Evolutionary conservation across 805 yeast genomes (phyloP).

Genomic region (Saccharomycopsis synnaedendra): DNA sequence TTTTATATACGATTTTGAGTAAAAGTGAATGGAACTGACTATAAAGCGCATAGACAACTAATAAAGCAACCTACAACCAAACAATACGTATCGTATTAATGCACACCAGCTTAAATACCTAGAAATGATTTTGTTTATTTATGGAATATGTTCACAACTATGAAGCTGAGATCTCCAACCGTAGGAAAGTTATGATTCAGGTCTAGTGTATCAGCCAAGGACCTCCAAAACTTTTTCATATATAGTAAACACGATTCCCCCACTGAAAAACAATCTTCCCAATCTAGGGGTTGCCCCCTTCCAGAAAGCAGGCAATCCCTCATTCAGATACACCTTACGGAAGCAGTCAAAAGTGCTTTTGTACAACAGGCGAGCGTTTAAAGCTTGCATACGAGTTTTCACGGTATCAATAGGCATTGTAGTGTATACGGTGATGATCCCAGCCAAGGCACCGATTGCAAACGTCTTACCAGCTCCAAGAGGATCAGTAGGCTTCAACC

Average conservation of each 20-base stretch:
- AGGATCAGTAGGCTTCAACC: conserved; percentile 59
- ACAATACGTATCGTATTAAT: no score
- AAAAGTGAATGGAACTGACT: no score
- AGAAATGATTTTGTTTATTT: no score
- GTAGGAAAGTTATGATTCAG: no score
- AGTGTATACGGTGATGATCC: conserved; percentile 78
- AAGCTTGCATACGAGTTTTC: conserved; percentile 93
- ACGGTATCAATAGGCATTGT: conserved; percentile 96
- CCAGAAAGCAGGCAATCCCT: conserved; percentile 90
- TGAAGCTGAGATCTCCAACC: no score
- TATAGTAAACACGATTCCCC: conserved; percentile 95
- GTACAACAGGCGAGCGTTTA: conserved; percentile 65
- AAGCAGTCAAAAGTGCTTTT: conserved; percentile 76
- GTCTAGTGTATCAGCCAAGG: conserved; percentile 26
- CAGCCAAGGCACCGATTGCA: conserved; percentile 83
- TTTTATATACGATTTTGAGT: no score
- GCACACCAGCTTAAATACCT: no score
- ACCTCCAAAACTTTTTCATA: conserved; percentile 78
- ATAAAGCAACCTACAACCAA: no score
- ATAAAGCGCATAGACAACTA: no score
- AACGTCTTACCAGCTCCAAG: conserved; percentile 73
- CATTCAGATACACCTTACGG: conserved; percentile 65
- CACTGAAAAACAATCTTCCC: conserved; percentile 85
- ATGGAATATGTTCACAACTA: no score
- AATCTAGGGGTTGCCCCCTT: conserved; percentile 96